These are phyloP conservation scores for Dipteronia sinensis DNA, from an alignment of 345 rosid genomes.

Conservation along the genomic window DNA sequence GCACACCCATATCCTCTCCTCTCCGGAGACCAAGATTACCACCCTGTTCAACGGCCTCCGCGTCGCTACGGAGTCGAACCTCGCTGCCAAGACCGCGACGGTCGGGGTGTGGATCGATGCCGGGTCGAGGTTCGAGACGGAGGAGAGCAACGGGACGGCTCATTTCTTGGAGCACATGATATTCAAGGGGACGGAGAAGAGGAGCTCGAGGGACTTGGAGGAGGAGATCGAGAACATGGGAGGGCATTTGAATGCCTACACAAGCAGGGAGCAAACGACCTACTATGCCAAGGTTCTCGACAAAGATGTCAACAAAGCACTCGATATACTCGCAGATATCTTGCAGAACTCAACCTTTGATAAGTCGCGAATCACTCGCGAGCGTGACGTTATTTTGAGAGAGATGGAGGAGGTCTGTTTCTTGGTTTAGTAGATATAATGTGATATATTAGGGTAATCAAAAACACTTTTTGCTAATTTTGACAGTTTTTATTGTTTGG, in stretches of 20 bases:
- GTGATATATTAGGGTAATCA: background rate
- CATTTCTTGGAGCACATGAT: constrained; percentile 99
- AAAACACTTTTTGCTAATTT: background rate
- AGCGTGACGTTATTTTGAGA: constrained; percentile 70
- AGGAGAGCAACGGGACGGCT: constrained; percentile 86
- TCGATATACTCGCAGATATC: constrained; percentile 88
- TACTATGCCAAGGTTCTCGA: constrained; percentile 92
- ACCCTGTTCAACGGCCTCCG: constrained; percentile 91
- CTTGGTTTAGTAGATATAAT: background rate
- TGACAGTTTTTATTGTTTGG: background rate
- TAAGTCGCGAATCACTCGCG: constrained; percentile 63
- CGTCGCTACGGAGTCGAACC: constrained; percentile 86
- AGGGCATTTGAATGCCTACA: constrained; percentile 92
- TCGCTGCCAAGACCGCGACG: constrained; percentile 73
- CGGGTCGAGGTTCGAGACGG: constrained; percentile 91
- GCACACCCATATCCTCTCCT: constrained; percentile 78
- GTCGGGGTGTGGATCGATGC: constrained; percentile 99
- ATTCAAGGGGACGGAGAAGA: constrained; percentile 83
- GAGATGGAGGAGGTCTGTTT: constrained; percentile 76
- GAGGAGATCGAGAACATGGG: constrained; percentile 98
- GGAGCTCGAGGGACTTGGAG: constrained; percentile 61
- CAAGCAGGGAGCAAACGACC: constrained; percentile 94
- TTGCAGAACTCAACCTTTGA: constrained; percentile 86
- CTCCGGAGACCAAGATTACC: constrained; percentile 88
- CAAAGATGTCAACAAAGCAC: constrained; percentile 63